These are phyloP conservation scores for Penicillium steckii DNA, from an alignment of 495 filamentous ascomycete species.

Conservation along the genomic window DNA sequence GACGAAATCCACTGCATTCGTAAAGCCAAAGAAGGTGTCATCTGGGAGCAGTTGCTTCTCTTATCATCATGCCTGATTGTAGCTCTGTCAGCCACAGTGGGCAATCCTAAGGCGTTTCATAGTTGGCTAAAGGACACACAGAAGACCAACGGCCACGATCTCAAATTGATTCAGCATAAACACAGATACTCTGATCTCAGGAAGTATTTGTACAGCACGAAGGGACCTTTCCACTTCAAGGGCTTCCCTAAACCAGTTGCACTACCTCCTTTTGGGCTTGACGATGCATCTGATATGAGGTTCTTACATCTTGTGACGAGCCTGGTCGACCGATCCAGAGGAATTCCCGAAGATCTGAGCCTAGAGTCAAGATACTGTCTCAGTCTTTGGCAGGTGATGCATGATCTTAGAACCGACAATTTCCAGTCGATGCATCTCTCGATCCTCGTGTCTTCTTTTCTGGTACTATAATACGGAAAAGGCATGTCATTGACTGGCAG, in stretches of 20 bases:
- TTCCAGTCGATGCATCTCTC: conserved; percentile 45
- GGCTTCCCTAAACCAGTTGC: conserved; percentile 44
- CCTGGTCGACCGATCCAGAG: conserved; percentile 56
- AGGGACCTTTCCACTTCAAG: conserved; percentile 51
- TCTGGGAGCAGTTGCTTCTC: conserved; percentile 80
- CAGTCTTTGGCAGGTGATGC: conserved; percentile 61
- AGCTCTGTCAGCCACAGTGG: conserved; percentile 76
- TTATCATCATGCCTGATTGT: conserved; percentile 76
- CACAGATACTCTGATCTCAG: conserved; percentile 72
- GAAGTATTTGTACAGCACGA: conserved; percentile 62
- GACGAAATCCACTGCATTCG: conserved; percentile 84
- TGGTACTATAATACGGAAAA: conserved; percentile 51
- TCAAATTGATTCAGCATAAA: conserved; percentile 64
- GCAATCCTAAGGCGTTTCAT: conserved; percentile 69
- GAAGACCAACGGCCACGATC: conserved; percentile 48
- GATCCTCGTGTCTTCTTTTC: conserved; percentile 44
- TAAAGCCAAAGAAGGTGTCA: conserved; percentile 70
- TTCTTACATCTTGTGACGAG: conserved; percentile 68
- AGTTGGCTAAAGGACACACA: conserved; percentile 66
- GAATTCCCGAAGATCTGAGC: conserved; percentile 61
- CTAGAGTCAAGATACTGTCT: conserved; percentile 72
- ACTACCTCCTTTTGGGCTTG: conserved; percentile 49
- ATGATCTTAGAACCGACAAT: conserved; percentile 45
- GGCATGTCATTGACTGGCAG: conserved; percentile 66
- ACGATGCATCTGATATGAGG: conserved; percentile 47